Evolutionary conservation across 441 rosid species (phyloP), one percentile per base, ranked within the genome.

Genomic region (Euphorbia celastroides): DNA sequence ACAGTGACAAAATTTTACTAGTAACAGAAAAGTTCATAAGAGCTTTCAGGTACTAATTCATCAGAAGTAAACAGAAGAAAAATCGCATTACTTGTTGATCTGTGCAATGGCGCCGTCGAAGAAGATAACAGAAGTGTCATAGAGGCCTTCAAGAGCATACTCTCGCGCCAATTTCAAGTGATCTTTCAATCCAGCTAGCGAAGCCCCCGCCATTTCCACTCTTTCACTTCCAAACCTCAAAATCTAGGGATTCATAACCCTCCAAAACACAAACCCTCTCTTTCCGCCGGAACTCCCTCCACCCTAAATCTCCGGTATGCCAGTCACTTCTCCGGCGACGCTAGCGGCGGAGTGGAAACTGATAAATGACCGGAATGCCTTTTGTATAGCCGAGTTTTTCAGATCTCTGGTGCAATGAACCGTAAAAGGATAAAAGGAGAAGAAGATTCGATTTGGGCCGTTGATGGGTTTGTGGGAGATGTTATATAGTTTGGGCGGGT

Each of bases 41-140:
- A 44, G 19, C 23, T 25, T 44, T 57, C 30, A 11, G 44, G 19
- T 28, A 67, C 5, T n/a, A 16, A 16, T 25, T 27, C 14, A 14
- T 20, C 46, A 64, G 27, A 50, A 34, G 51, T 14, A 20, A 23
- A 66, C 42, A 46, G 50, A 31, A 31, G 55, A 68, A 67, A 65
- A 64, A 59, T 62, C 38, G 56, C 0, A 22, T 16, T 88, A 92
- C 98, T 88, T 92, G 85, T 90, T 92, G 89, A 95, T 95, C 89
- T 95, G 99, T 70, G 99, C 99, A 79, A 95, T 81, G 80, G 98
- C 97, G 32, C 98, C 99, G 67, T 95, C 98, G 79, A 95, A 95
- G 93, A 95, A 95, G 88, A 95, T 95, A 59, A 88, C 74, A 17
- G 98, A 87, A 62, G 98, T 92, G 61, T 95, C 99, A 65, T 95